These are phyloP conservation scores for Chrysanthemum makinoi DNA, from an alignment of 129 eudicot species.

Conservation along the genomic window DNA sequence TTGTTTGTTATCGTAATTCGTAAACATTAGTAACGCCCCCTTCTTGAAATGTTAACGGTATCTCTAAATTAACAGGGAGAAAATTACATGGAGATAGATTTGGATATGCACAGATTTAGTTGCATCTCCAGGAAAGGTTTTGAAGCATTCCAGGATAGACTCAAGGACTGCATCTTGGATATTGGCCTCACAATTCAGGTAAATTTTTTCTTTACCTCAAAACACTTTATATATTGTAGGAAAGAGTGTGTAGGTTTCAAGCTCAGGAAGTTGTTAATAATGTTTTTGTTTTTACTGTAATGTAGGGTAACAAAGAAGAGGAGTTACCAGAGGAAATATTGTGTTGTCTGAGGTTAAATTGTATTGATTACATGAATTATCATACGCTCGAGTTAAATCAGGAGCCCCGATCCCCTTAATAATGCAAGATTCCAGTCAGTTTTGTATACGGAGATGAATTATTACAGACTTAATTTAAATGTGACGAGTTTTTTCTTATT, in stretches of 20 bases:
- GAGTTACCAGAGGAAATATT: conserved; percentile 82
- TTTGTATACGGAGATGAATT: not conserved
- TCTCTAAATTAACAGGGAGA: conserved; percentile 49
- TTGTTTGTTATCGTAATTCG: not conserved
- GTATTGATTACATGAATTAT: conserved; percentile 58
- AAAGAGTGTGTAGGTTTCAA: not conserved
- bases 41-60: not conserved
- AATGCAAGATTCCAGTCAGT: not conserved
- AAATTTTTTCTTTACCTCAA: not conserved
- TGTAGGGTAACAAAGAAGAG: conserved; percentile 74
- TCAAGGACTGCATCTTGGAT: conserved; percentile 64
- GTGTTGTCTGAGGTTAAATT: conserved; percentile 72
- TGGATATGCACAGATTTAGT: conserved; percentile 93
- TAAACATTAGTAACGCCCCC: not conserved
- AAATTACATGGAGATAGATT: conserved; percentile 83
- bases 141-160: conserved; percentile 70
- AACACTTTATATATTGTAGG: not conserved
- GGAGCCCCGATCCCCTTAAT: conserved; percentile 23
- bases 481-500: too few species aligned
- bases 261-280: not conserved
- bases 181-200: conserved; percentile 14
- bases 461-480: too few species aligned
- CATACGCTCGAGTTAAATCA: conserved; percentile 46
- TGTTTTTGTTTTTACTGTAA: conserved; percentile 13
- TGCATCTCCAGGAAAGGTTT: conserved; percentile 83